Percentiles rank a stretch among this genome's conserved stretches.
phyloP scores from a whole-genome alignment of 139 green algal genomes.

The Desmodesmus armatus region DNA sequence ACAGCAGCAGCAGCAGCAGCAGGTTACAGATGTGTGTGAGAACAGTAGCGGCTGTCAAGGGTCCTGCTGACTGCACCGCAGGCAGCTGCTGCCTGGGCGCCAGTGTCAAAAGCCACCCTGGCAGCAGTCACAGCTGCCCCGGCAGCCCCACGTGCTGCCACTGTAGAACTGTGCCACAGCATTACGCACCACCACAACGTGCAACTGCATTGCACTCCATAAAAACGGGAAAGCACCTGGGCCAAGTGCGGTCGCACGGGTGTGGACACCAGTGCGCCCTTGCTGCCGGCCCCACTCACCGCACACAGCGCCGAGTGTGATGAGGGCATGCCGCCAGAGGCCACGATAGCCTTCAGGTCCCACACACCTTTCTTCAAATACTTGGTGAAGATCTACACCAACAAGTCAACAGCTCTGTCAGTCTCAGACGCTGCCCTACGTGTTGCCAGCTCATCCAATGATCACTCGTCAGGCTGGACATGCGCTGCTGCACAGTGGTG shows the following conservation, averaged over 20 bases:
- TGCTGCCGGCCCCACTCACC: slow-evolving; percentile 59
- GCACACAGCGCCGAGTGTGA: slow-evolving; percentile 94
- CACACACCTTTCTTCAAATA: slow-evolving; percentile 86
- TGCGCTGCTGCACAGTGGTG: no score
- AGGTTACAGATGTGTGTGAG: not conserved
- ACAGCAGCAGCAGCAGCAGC: not conserved
- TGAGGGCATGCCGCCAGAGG: slow-evolving; percentile 98
- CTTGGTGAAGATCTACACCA: slow-evolving; percentile 92
- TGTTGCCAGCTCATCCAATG: no score
- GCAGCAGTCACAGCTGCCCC: not conserved
- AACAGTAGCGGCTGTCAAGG: not conserved
- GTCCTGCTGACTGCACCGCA: not conserved
- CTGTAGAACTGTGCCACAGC: slow-evolving; percentile 4
- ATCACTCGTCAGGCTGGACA: no score
- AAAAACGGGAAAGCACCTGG: no score
- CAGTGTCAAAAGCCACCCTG: not conserved
- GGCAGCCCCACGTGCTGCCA: not conserved
- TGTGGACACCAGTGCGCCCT: not conserved
- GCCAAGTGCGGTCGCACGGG: no score
- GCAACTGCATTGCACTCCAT: not conserved
- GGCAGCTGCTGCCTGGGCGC: not conserved
- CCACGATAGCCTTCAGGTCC: slow-evolving; percentile 82
- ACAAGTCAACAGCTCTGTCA: no score
- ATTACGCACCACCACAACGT: not conserved
- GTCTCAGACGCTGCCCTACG: no score